Evolutionary conservation across 2,329 filamentous ascomycete genomes (phyloP).

Genomic region (Myriosclerotinia curreyana): DNA sequence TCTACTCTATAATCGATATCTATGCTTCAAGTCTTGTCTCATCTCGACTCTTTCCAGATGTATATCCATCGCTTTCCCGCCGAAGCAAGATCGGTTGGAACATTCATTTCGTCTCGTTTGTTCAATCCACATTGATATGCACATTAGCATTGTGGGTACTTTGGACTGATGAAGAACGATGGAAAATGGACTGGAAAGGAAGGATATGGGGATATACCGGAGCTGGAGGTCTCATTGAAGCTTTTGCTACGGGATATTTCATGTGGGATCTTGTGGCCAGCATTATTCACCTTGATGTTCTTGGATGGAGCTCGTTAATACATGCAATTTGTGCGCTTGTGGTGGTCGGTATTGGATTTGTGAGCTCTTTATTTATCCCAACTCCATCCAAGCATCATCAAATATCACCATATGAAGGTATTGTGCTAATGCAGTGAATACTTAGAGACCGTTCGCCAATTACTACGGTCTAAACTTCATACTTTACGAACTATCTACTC

Average conservation of each 20-base stretch:
- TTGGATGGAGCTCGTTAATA: conserved; percentile 63
- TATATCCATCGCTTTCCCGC: conserved; percentile 57
- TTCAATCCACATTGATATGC: conserved; percentile 71
- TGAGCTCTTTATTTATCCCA: conserved; percentile 48
- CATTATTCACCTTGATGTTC: conserved; percentile 62
- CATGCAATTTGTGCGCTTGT: conserved; percentile 30
- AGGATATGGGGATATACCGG: conserved; percentile 76
- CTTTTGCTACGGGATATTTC: conserved; percentile 74
- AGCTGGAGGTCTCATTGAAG: conserved; percentile 67
- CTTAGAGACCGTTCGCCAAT: conserved; percentile 76
- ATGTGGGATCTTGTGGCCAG: conserved; percentile 74
- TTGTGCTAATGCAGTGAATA: background rate
- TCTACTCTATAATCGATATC: conserved; percentile 66
- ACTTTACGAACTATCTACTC: conserved; percentile 79
- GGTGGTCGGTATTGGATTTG: conserved; percentile 76
- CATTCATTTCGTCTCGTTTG: conserved; percentile 74
- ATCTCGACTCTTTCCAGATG: conserved; percentile 51
- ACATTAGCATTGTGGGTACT: conserved; percentile 69
- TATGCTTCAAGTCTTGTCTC: conserved; percentile 66
- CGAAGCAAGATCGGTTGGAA: conserved; percentile 73
- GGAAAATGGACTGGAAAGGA: conserved; percentile 60
- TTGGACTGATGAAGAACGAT: conserved; percentile 61
- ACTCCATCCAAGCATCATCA: background rate
- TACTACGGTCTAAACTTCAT: conserved; percentile 78
- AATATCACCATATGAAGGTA: background rate